Percentiles rank a stretch among this genome's conserved stretches.
phyloP scores from a whole-genome alignment of 116 monocot species.

The Cymodocea nodosa region DNA sequence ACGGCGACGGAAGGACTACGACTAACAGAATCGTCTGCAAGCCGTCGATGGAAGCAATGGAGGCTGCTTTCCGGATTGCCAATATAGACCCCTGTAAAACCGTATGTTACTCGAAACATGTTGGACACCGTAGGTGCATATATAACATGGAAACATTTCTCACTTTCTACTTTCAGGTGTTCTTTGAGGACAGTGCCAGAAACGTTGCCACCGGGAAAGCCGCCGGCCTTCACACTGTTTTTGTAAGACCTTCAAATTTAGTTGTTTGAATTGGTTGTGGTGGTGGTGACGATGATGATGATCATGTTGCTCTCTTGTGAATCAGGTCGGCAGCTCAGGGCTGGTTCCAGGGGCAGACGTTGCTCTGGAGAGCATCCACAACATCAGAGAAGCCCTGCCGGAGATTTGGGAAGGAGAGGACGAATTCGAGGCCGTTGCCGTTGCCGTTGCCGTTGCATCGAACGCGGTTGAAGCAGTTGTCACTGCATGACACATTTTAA shows the following conservation, averaged over 20 bases:
- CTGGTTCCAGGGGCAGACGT: slow-evolving; percentile 60
- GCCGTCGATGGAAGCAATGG: slow-evolving; percentile 59
- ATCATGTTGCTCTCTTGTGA: too few species aligned
- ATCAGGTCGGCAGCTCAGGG: slow-evolving; percentile 63
- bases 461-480: slow-evolving; percentile 39
- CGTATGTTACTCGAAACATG: slow-evolving; percentile 21
- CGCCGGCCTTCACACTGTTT: slow-evolving; percentile 63
- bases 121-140: too few species aligned
- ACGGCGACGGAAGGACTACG: not conserved
- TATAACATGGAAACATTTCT: too few species aligned
- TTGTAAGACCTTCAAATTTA: slow-evolving; percentile 31
- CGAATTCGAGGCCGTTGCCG: slow-evolving; percentile 29
- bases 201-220: slow-evolving; percentile 78
- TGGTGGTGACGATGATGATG: not conserved
- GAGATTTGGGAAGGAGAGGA: slow-evolving; percentile 68
- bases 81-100: slow-evolving; percentile 62
- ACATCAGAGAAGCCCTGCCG: slow-evolving; percentile 83
- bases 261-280: not conserved
- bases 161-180: slow-evolving; percentile 37
- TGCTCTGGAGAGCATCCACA: slow-evolving; percentile 80
- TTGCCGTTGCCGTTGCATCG: slow-evolving; percentile 27
- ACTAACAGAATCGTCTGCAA: slow-evolving; percentile 41
- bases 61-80: slow-evolving; percentile 53
- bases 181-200: slow-evolving; percentile 81
- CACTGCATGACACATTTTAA: not conserved